Evolutionary conservation across 495 filamentous ascomycete species (phyloP), one percentile per base, ranked within the genome.

Genomic region (Podospora anserina): DNA sequence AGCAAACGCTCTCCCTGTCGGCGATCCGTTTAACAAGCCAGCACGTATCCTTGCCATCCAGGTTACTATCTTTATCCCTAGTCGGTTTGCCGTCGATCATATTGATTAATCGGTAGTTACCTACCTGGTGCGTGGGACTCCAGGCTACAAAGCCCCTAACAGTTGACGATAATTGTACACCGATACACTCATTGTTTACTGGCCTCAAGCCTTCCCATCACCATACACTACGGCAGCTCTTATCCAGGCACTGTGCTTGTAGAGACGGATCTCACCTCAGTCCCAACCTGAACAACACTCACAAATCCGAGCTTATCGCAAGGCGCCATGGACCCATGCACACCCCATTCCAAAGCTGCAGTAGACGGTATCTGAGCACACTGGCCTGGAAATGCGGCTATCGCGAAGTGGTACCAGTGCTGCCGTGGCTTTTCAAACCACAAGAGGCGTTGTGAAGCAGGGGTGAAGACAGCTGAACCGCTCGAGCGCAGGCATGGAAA

Each of bases 391-490:
- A 49, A 49, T 58, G n/a, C 11, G 16, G 23, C 55, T 58, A 58
- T 58, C 55, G 55, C 55, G 23, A 49, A 58, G 23, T 58, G 55
- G 55, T n/a, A 26, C 23, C n/a, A 23, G 23, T 20, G 23, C 18
- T 58, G 55, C 23, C 23, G 23, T 23, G 55, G 18, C 23, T 26
- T 58, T 19, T 18, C 55, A n/a, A 58, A 58, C 18, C 18, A 9
- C 55, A 19, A 58, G 18, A 58, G 55, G 23, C n/a, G 55, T 58
- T 26, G 5, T 26, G 23, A 58, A 4, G n/a, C 55, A 58, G 55
- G 55, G 55, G 23, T 58, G 4, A 26, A 58, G n/a, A 19, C 55
- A 58, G 55, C 55, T 58, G 55, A 58, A 58, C 55, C 39, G 39
- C 39, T 49, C 39, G 55, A 26, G 23, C 55, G 18, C 55, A 5